phyloP scores from a whole-genome alignment of 768 basidiomycete species.

The Collybia sordida region DNA sequence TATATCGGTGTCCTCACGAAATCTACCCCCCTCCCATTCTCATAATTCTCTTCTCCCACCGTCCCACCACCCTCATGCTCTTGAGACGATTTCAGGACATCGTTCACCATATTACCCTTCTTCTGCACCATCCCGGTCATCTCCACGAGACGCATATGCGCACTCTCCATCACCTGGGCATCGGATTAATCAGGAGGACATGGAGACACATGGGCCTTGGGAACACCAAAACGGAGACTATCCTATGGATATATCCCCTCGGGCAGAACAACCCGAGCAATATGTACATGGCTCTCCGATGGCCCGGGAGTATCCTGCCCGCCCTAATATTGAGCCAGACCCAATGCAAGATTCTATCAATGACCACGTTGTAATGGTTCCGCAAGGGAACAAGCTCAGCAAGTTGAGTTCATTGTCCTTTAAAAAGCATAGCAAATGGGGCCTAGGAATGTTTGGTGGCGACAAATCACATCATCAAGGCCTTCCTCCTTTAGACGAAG shows the following conservation, averaged over 20 bases:
- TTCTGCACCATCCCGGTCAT: slow-evolving; percentile 50
- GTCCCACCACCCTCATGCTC: slow-evolving; percentile 2
- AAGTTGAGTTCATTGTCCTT: slow-evolving; percentile 61
- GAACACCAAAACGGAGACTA: slow-evolving; percentile 40
- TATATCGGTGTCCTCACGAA: slow-evolving; percentile 31
- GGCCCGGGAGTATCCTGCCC: slow-evolving; percentile 49
- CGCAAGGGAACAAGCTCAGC: slow-evolving; percentile 51
- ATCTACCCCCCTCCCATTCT: slow-evolving; percentile 30
- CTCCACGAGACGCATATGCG: slow-evolving; percentile 18
- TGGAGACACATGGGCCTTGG: slow-evolving; percentile 26
- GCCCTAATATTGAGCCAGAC: slow-evolving; percentile 39
- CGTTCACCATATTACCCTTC: slow-evolving; percentile 15
- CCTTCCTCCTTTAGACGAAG: slow-evolving; percentile 74
- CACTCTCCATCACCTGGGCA: slow-evolving; percentile 32
- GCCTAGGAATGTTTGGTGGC: slow-evolving; percentile 69
- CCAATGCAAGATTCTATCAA: slow-evolving; percentile 34
- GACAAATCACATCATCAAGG: slow-evolving; percentile 65
- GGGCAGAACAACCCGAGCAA: slow-evolving; percentile 43
- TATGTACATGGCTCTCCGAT: slow-evolving; percentile 48
- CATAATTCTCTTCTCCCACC: slow-evolving; percentile 12
- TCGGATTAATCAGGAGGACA: slow-evolving; percentile 22
- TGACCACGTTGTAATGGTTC: slow-evolving; percentile 35
- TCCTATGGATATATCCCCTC: slow-evolving; percentile 63
- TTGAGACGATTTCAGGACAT: slow-evolving; percentile 6
- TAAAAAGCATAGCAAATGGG: slow-evolving; percentile 72